Conservation (phyloP, 2,329 filamentous ascomycete species). For the Dactylellina leptospora region DNA sequence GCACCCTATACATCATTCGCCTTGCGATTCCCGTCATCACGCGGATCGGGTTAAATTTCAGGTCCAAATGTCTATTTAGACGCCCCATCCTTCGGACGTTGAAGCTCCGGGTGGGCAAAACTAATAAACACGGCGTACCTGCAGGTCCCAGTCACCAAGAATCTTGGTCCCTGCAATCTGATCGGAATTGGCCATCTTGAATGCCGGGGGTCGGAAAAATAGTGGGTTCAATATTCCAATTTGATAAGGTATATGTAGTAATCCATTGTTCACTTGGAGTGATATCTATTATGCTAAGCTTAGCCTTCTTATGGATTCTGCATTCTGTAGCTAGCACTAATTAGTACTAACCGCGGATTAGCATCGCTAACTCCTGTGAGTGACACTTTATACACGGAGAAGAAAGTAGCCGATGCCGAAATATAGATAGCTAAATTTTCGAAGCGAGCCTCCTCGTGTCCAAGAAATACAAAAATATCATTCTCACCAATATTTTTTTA, state of each 20-base stretch:
- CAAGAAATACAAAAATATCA: neutral
- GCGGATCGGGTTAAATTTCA: conserved; percentile 3
- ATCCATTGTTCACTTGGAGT: neutral
- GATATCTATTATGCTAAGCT: neutral
- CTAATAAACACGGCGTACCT: no score
- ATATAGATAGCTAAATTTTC: neutral
- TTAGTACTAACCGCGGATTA: no score
- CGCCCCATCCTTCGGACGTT: conserved; percentile 15
- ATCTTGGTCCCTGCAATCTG: neutral
- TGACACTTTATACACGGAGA: neutral
- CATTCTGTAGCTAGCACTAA: no score
- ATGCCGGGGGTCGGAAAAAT: neutral
- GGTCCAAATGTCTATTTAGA: neutral
- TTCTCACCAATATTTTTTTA: neutral
- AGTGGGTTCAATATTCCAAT: neutral
- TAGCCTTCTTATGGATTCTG: no score
- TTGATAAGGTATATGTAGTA: neutral
- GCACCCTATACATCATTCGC: neutral
- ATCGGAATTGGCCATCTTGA: neutral
- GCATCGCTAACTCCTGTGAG: neutral
- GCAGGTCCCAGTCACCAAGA: neutral
- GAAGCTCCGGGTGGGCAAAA: conserved; percentile 16
- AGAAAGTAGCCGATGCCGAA: no score
- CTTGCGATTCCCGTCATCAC: neutral
- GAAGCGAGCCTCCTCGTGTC: neutral